Base-by-base conservation (phyloP, 768 basidiomycete species). In the Pleurotus tuber-regium region DNA sequence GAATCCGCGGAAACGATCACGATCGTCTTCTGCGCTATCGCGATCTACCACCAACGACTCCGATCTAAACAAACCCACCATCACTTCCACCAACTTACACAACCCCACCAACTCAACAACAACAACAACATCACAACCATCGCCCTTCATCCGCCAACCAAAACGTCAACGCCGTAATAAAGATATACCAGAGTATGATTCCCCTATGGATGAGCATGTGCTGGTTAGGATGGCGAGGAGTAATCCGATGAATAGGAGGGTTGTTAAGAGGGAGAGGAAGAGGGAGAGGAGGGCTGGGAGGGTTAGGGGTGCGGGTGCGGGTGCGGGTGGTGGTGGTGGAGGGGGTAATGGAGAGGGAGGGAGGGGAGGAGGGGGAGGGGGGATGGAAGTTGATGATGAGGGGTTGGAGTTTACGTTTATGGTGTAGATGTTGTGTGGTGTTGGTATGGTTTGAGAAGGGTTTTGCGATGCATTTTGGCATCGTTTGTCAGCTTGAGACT, bases 241-340 rank as follows among this genome's bases (percentile, higher is more conserved):
- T 50, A 86, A 87, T 62, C 85, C 87, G 11, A 56, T 89, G 54
- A 80, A 73, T 50, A 68, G 86, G 54, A 76, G 71, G 59, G 68
- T 73, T 57, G 57, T 88, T 59, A 89, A 87, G 69, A 76, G 69
- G 61, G 84, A 83, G 39, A 77, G 79, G 42, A 89, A 87, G 71
- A 71, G 72, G 57, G 80, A 77, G 30, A 72, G 81, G 59, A 82
- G 80, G 62, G 76, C 77, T 4, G 75, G 73, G 33, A 71, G 71
- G 29, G 66, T 67, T 19, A 64, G 42, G 7, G 26, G 36, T 25
- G 48, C 12, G 11, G 30, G 47, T 47, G 43, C 43, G 54, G 14
- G 35, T 40, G 56, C 40, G 4, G 59, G 43, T 6, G 55, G 44
- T 30, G 59, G 68, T 73, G 57, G 57, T 88, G 59, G 89, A 87